Evolutionary conservation across 148 eudicot genomes (phyloP).

Genomic region (Diospyros lotus): DNA sequence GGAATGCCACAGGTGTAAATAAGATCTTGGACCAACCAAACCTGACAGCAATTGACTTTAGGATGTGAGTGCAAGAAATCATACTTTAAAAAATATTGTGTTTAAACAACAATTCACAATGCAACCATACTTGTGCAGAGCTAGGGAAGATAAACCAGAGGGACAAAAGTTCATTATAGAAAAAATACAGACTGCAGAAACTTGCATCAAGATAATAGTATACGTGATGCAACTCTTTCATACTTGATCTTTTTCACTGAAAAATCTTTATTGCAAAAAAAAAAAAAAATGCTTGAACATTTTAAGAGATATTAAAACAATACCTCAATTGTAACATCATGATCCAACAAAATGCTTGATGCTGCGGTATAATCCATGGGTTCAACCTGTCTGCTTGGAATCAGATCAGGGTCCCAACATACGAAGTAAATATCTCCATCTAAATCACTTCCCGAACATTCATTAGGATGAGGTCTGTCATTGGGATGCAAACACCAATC

Average conservation of each 20-base stretch:
- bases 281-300: neutral
- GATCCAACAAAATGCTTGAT: conserved; percentile 39
- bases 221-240: neutral
- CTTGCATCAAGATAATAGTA: neutral
- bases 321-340: conserved; percentile 72
- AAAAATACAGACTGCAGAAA: neutral
- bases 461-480: conserved; percentile 86
- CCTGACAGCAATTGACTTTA: too few species aligned
- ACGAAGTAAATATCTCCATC: conserved; percentile 92
- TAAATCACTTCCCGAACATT: conserved; percentile 95
- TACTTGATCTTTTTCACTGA: neutral
- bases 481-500: neutral
- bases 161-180: neutral
- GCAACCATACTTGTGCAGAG: neutral
- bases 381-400: conserved; percentile 46
- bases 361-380: conserved; percentile 80
- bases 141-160: neutral
- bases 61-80: neutral
- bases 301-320: neutral
- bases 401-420: conserved; percentile 76
- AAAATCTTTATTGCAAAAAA: neutral
- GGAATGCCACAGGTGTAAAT: too few species aligned
- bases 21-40: too few species aligned
- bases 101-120: too few species aligned
- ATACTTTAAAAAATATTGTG: neutral